Evolutionary conservation across 768 basidiomycete species (phyloP), one percentile per base, ranked within the genome.

Genomic region (Agaricus bisporus): DNA sequence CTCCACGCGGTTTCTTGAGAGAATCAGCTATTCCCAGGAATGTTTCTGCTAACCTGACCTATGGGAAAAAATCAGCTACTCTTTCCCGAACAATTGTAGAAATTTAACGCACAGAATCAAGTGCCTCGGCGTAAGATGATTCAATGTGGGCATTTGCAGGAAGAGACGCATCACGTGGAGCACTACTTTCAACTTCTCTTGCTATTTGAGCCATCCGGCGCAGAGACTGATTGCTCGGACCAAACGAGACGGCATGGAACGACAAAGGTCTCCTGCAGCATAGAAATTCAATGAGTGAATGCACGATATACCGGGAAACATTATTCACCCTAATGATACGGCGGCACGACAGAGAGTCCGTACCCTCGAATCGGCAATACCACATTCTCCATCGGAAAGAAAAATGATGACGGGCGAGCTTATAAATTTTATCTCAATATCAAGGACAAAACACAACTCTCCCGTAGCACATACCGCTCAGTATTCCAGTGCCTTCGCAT

Each of bases 211-310:
- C 71, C 83, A 84, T 84, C 15, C 73, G 67, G 22, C 70, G 69
- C 20, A 85, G 64, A 41, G 28, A 35, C n/a, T 54, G 39, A 28
- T 54, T 54, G 18, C 39, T 60, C 1, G 66, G 65, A 4, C 80
- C 83, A 39, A 85, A 84, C 0, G 77, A 73, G n/a, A 85, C 77
- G 0, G 81, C 62, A 42, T 84, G 82, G 59, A 84, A 78, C 0
- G 81, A 80, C 1, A 81, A 65, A 0, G 80, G 65, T 66, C 79
- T 78, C 11, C 82, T 83, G 32, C 11, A 1, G 10, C 46, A 29
- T 41, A 39, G 48, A 6, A 25, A 43, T 26, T 25, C 22, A 3
- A 20, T 41, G 15, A 56, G 47, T 4, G 22, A 12, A 26, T 22
- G 28, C 12, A 28, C 15, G 5, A 14, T 39, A 39, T 12, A 39